Evolutionary conservation across 768 basidiomycete genomes (phyloP), one percentile per base, ranked within the genome.

Genomic region (Leccinum variicolor): DNA sequence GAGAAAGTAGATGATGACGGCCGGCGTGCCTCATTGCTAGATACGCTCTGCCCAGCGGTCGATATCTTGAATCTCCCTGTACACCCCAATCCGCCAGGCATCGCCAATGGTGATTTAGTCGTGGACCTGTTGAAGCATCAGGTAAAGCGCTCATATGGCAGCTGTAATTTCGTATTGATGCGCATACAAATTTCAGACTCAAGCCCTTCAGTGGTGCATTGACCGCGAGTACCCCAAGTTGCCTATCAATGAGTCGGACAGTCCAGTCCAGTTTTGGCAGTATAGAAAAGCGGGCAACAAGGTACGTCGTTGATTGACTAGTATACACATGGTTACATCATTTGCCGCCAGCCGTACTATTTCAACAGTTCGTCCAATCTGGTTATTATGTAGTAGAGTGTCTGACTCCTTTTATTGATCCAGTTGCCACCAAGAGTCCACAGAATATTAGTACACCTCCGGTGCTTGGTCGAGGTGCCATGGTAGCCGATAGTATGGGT

Each of bases 401-500:
- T 49, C 34, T 57, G 7, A 66, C 14, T 17, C 21, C 21, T 3
- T 34, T 41, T 47, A n/a, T 31, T 50, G 13, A 56, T 58, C 1
- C 53, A 89, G 86, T 95, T 56, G 92, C 89, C 0, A 94, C 94
- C 0, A 88, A 87, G 62, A 87, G 84, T 13, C 91, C 89, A 19
- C 90, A 90, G 68, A 76, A 81, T 53, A 73, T 74, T 0, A 66
- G 77, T 2, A 57, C 61, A 2, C 71, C 73, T 21, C 93, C 93
- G 3, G 62, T 63, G 0, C 81, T 95, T 21, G 92, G 92, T 10
- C 77, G 86, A 64, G 94, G 94, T n/a, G 94, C 91, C 3, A 75
- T 96, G 51, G 85, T 90, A 56, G 94, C 89, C 1, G 94, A 96
- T 73, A 89, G 90, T 41, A 97, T 97, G 94, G 94, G 86, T 54